Conservation (phyloP, 495 filamentous ascomycete species). For the Xylaria nigripes region DNA sequence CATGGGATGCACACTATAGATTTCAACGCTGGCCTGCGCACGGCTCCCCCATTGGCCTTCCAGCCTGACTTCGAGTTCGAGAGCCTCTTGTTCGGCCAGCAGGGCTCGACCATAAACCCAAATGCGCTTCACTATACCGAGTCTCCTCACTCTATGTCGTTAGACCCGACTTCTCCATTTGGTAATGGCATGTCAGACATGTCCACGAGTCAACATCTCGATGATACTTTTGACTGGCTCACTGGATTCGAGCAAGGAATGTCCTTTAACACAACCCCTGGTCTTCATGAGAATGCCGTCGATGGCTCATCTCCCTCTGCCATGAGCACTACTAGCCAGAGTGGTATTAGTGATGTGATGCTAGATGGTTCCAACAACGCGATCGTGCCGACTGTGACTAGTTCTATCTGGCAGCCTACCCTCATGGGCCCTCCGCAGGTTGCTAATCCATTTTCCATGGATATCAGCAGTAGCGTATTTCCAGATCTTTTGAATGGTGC, state of each 20-base stretch:
- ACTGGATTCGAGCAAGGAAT: constrained; percentile 70
- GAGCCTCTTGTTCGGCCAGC: constrained; percentile 56
- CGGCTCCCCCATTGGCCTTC: constrained; percentile 69
- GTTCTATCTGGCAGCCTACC: constrained; percentile 58
- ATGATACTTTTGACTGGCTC: constrained; percentile 84
- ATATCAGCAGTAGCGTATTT: constrained; percentile 47
- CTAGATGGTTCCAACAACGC: constrained; percentile 69
- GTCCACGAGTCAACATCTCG: constrained; percentile 49
- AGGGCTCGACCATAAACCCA: constrained; percentile 78
- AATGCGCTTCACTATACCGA: constrained; percentile 90
- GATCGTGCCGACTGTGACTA: constrained; percentile 33
- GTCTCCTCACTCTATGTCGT: constrained; percentile 62
- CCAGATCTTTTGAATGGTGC: constrained; percentile 52
- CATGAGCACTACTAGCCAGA: constrained; percentile 86
- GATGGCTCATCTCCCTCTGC: constrained; percentile 93
- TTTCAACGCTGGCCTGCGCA: constrained; percentile 58
- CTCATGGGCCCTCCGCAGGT: constrained; percentile 54
- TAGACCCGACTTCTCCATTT: constrained; percentile 71
- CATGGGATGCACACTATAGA: constrained; percentile 49
- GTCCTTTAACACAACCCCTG: constrained; percentile 54
- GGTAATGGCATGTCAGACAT: constrained; percentile 56
- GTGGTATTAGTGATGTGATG: constrained; percentile 87
- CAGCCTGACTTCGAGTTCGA: constrained; percentile 69
- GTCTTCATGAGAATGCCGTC: constrained; percentile 64
- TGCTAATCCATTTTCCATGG: constrained; percentile 55